Conservation (phyloP, 768 basidiomycete species). For the Lentinula guzmanii region DNA sequence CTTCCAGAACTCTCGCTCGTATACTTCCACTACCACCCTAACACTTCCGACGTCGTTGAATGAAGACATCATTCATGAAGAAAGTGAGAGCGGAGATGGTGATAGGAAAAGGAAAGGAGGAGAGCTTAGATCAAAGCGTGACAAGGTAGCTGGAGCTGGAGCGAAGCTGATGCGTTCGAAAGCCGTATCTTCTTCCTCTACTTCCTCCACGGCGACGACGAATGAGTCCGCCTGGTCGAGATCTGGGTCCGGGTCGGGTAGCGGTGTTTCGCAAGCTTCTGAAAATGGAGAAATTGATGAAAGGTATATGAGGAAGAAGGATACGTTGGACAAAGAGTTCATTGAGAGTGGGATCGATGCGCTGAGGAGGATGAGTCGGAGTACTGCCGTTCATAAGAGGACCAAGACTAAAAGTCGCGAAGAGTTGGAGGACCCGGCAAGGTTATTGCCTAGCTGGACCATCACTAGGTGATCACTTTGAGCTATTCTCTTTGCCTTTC, state of each 20-base stretch:
- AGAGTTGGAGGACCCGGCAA: constrained; percentile 12
- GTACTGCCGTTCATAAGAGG: neutral
- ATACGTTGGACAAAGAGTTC: constrained; percentile 63
- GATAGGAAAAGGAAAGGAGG: neutral
- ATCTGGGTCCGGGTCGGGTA: neutral
- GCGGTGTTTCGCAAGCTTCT: constrained; percentile 1
- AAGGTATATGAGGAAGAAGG: constrained; percentile 8
- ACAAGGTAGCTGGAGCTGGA: neutral
- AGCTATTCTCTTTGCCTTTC: neutral
- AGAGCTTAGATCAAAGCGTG: neutral
- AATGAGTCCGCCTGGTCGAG: neutral
- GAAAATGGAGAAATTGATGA: constrained; percentile 13
- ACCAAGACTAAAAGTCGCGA: constrained; percentile 7
- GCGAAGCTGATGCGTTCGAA: neutral
- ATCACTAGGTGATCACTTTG: constrained; percentile 48
- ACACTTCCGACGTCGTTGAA: neutral
- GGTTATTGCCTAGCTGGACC: constrained; percentile 61
- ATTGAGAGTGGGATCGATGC: constrained; percentile 71
- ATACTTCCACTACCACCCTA: neutral
- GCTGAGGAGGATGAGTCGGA: constrained; percentile 52
- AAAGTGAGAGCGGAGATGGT: neutral
- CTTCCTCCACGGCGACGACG: neutral
- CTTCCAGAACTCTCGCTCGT: neutral
- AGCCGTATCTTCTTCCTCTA: neutral
- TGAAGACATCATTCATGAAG: neutral